These are phyloP conservation scores for Cercospora sp. DNA, from an alignment of 2,329 filamentous ascomycete species.

Conservation along the genomic window DNA sequence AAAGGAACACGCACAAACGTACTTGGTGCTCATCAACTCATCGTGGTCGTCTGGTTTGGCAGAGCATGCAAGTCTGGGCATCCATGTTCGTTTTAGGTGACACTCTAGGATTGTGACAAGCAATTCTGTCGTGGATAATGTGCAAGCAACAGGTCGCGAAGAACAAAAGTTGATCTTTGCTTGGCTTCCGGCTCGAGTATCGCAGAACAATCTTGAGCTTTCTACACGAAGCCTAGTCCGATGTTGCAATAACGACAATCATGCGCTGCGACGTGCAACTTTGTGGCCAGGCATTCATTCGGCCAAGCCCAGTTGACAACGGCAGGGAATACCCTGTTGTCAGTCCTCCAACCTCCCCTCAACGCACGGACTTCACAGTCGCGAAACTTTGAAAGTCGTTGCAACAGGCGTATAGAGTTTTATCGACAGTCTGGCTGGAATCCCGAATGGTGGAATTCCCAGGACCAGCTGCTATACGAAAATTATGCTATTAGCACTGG, in stretches of 20 bases:
- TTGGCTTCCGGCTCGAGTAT: too few relatives aligned
- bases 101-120: not conserved
- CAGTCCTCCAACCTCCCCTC: not conserved
- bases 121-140: not conserved
- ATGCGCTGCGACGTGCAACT: too few relatives aligned
- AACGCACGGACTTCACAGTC: not conserved
- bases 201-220: too few relatives aligned
- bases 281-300: not conserved
- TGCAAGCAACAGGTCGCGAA: not conserved
- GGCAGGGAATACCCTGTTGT: not conserved
- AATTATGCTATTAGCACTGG: not conserved
- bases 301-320: not conserved
- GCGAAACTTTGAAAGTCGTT: not conserved
- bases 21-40: not conserved
- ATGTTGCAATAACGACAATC: too few relatives aligned
- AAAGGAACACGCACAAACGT: not conserved
- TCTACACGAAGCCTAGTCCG: too few relatives aligned
- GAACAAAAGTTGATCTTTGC: not conserved
- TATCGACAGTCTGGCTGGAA: not conserved
- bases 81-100: not conserved
- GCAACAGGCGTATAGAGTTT: not conserved
- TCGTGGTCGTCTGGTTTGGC: not conserved
- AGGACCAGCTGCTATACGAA: not conserved
- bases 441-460: not conserved
- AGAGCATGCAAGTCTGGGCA: not conserved